Evolutionary conservation across 2,329 filamentous ascomycete species (phyloP).

Genomic region (Hypoxylon sp.): DNA sequence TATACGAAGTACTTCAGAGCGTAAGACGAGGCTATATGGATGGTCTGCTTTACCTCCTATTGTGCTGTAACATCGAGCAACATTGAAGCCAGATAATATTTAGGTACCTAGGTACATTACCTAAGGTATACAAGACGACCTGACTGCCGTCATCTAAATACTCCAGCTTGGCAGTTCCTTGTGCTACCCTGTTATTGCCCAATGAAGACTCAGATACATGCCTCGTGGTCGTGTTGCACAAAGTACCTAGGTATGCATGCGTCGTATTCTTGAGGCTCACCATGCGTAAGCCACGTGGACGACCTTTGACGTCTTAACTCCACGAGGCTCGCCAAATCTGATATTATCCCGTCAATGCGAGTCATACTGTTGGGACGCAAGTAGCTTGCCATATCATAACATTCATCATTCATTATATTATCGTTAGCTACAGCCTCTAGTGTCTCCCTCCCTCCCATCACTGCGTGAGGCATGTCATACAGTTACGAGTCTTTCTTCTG

Average conservation of each 20-base stretch:
- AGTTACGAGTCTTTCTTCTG: conserved; percentile 28
- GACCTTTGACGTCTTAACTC: not conserved
- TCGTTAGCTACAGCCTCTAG: conserved; percentile 7
- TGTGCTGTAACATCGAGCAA: not conserved
- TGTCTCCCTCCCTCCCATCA: conserved; percentile 2
- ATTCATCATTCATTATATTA: conserved; percentile 30
- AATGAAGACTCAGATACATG: not conserved
- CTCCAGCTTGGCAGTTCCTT: not conserved
- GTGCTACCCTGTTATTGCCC: not conserved
- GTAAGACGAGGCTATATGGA: not conserved
- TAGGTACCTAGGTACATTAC: too few species aligned
- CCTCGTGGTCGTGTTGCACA: conserved; percentile 4
- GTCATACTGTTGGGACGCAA: not conserved
- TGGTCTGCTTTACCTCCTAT: not conserved
- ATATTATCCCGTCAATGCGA: not conserved
- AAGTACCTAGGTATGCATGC: conserved; percentile 3
- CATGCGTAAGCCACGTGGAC: conserved; percentile 10
- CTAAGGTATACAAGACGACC: too few species aligned
- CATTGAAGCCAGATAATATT: too few species aligned
- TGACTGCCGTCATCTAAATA: too few species aligned
- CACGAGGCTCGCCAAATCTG: not conserved
- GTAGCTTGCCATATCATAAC: conserved; percentile 1
- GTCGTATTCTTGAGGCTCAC: conserved; percentile 1
- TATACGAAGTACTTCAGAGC: not conserved
- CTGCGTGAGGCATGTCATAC: conserved; percentile 27